phyloP scores from a whole-genome alignment of 2,329 filamentous ascomycete genomes.

The Camptophora hylomeconis region DNA sequence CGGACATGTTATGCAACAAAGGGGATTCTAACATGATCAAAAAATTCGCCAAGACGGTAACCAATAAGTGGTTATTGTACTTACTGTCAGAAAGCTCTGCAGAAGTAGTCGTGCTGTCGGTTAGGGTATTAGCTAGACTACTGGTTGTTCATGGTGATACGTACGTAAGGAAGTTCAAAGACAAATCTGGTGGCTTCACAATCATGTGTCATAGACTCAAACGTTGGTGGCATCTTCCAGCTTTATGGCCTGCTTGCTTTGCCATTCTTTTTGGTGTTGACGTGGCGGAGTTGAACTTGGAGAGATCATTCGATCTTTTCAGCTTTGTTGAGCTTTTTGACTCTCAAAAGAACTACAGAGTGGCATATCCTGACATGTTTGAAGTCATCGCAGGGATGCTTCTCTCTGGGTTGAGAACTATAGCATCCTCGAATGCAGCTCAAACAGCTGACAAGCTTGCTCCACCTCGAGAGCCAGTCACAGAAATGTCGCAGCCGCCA shows the following conservation, averaged over 20 bases:
- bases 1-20: conserved; percentile 62
- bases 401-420: conserved; percentile 66
- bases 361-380: conserved; percentile 66
- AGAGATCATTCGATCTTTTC: conserved; percentile 59
- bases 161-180: conserved; percentile 75
- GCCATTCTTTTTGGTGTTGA: conserved; percentile 79
- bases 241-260: conserved; percentile 78
- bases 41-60: conserved; percentile 87
- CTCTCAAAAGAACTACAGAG: conserved; percentile 40
- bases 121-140: conserved; percentile 71
- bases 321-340: conserved; percentile 62
- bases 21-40: conserved; percentile 56
- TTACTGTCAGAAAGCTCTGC: conserved; percentile 76
- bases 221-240: conserved; percentile 76
- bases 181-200: conserved; percentile 75
- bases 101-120: conserved; percentile 66
- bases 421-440: conserved; percentile 44
- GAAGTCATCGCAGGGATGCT: conserved; percentile 76
- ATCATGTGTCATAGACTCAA: conserved; percentile 74
- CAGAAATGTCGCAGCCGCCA: conserved; percentile 31
- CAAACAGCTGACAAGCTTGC: conserved; percentile 5
- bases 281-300: conserved; percentile 59
- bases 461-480: conserved; percentile 16
- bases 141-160: conserved; percentile 67
- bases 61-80: conserved; percentile 93